Percentiles rank a stretch among this genome's conserved stretches.
Conservation (phyloP, 345 rosid species). For the Melastoma malabathricum region DNA sequence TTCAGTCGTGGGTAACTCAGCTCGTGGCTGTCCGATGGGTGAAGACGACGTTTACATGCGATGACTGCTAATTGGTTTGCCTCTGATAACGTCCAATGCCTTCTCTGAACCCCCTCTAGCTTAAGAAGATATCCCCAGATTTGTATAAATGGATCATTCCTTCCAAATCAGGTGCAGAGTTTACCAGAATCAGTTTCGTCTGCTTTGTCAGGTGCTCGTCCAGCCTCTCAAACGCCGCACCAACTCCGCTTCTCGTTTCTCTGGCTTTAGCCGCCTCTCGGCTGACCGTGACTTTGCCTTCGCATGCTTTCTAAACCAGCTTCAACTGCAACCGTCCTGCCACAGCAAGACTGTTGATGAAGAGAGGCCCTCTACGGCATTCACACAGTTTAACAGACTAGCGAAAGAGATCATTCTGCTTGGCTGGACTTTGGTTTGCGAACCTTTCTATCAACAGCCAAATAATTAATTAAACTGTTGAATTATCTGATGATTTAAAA, state of each 20-base stretch:
- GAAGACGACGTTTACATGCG: too few relatives aligned
- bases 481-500: background rate
- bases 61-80: too few relatives aligned
- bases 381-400: slow-evolving; percentile 1
- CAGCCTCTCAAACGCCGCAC: slow-evolving; percentile 73
- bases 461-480: background rate
- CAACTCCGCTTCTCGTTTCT: slow-evolving; percentile 47
- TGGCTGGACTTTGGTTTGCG: background rate
- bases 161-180: too few relatives aligned
- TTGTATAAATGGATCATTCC: background rate
- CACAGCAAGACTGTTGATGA: too few relatives aligned
- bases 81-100: too few relatives aligned
- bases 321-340: slow-evolving; percentile 84
- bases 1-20: too few relatives aligned
- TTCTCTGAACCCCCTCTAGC: too few relatives aligned
- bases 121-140: background rate
- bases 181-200: slow-evolving; percentile 1
- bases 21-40: too few relatives aligned
- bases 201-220: slow-evolving; percentile 46
- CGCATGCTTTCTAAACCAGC: slow-evolving; percentile 74
- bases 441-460: background rate
- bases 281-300: slow-evolving; percentile 23
- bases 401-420: background rate
- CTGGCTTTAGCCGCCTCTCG: slow-evolving; percentile 13
- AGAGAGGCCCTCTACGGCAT: background rate